Base-by-base conservation (phyloP, 805 yeast species). In the Yamadazyma insecticola region DNA sequence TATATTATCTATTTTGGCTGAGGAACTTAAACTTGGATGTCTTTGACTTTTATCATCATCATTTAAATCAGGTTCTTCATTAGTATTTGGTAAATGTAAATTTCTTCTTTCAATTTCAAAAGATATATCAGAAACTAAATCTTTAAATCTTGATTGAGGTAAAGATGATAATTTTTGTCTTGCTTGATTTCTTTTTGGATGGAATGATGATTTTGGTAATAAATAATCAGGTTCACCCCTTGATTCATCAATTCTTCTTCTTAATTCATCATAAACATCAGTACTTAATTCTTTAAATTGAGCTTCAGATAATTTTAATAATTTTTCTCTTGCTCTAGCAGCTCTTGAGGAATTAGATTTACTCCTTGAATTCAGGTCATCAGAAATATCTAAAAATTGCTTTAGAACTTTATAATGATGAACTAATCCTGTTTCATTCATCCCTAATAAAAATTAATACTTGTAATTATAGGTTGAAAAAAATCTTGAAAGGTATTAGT, bases 121-220 rank as follows among this genome's bases (percentile, higher is more conserved):
- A 25, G 83, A 66, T 25, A 92, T 88, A 53, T 92, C 99, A 36
- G 83, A 79, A 13, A 87, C 95, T 53, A 92, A 73, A 53, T 90
- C 98, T 45, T 81, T 80, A 61, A 92, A 92, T 39, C 97, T 63
- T 3, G 79, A 55, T 29, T 79, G 78, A 2, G 96, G 92, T 36
- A 92, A 72, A 29, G 84, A 77, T 4, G 96, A 81, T 44, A 92
- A 70, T 59, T 89, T 90, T 55, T 85, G 85, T 47, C 99, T 73
- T 2, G 98, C 97, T 56, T 88, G 95, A 52, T 92, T 94, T 50
- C 99, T 74, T 52, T 88, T 89, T 25, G 95, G 89, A 56, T 92
- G 98, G 60, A 86, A 87, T 13, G 72, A 69, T 5, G 74, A 67
- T 46, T 76, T 75, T 5, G 95, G 89, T 23, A 78, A 66, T 32